phyloP scores from a whole-genome alignment of 768 basidiomycete genomes.

The Leccinum truebloodii region DNA sequence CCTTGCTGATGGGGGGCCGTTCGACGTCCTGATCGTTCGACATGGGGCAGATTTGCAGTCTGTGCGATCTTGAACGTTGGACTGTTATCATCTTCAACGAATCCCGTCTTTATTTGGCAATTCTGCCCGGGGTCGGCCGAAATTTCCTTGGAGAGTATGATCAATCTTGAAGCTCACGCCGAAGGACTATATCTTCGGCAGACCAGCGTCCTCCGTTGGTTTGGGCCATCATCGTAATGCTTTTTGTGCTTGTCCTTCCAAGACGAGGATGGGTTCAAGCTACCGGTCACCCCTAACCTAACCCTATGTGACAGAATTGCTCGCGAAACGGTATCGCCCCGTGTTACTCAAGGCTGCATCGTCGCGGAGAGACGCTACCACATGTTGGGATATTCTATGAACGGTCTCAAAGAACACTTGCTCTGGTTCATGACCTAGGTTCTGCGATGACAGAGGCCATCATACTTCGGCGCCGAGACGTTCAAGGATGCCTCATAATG shows the following conservation, averaged over 20 bases:
- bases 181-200: slow-evolving; percentile 38
- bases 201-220: slow-evolving; percentile 41
- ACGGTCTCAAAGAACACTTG: slow-evolving; percentile 48
- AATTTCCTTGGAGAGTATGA: not conserved
- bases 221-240: slow-evolving; percentile 35
- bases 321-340: slow-evolving; percentile 36
- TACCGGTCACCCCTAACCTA: slow-evolving; percentile 4
- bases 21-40: slow-evolving; percentile 9
- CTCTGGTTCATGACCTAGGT: slow-evolving; percentile 48
- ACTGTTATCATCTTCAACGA: too few relatives aligned
- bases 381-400: slow-evolving; percentile 54
- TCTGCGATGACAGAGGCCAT: slow-evolving; percentile 29
- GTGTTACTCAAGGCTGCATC: slow-evolving; percentile 36
- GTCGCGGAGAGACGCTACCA: slow-evolving; percentile 47
- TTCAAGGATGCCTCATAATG: slow-evolving; percentile 39
- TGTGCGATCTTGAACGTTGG: too few relatives aligned
- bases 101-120: too few relatives aligned
- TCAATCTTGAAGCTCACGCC: slow-evolving; percentile 23
- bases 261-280: slow-evolving; percentile 43
- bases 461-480: slow-evolving; percentile 19
- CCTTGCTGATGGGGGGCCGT: slow-evolving; percentile 16
- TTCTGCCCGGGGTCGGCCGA: too few relatives aligned
- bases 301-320: slow-evolving; percentile 17
- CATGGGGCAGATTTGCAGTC: not conserved
- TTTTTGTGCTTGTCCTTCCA: slow-evolving; percentile 51